phyloP scores from a whole-genome alignment of 805 yeast genomes.

The Nematodospora valgi region DNA sequence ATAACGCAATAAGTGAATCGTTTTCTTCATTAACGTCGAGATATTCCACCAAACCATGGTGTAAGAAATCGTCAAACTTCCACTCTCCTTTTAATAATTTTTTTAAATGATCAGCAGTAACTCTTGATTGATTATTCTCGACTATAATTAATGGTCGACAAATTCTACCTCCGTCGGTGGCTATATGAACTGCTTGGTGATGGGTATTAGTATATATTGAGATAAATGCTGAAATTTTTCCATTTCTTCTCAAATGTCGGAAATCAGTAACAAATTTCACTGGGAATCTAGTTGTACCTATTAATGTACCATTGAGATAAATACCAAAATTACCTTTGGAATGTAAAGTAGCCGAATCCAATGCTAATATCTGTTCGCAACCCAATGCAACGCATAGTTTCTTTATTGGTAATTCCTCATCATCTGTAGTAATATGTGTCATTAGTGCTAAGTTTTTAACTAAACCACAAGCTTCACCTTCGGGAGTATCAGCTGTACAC shows the following conservation, averaged over 20 bases:
- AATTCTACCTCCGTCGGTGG: slow-evolving; percentile 98
- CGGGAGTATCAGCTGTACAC: slow-evolving; percentile 98
- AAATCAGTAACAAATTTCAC: slow-evolving; percentile 75
- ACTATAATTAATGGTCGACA: slow-evolving; percentile 95
- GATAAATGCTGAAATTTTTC: slow-evolving; percentile 84
- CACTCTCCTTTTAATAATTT: slow-evolving; percentile 64
- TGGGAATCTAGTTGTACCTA: slow-evolving; percentile 88
- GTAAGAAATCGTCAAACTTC: slow-evolving; percentile 88
- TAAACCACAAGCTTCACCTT: slow-evolving; percentile 99
- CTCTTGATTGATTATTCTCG: slow-evolving; percentile 61
- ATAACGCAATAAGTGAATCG: slow-evolving; percentile 87
- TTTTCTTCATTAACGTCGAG: slow-evolving; percentile 97
- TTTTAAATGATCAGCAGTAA: slow-evolving; percentile 65
- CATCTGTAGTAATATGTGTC: slow-evolving; percentile 99
- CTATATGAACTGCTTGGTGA: slow-evolving; percentile 92
- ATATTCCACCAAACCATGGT: slow-evolving; percentile 86
- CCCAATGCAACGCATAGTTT: slow-evolving; percentile 79
- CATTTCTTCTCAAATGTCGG: slow-evolving; percentile 76
- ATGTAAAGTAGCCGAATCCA: slow-evolving; percentile 83
- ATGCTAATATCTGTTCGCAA: slow-evolving; percentile 77
- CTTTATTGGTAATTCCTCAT: slow-evolving; percentile 86
- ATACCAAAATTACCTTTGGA: slow-evolving; percentile 77
- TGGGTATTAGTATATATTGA: slow-evolving; percentile 88
- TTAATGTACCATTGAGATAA: slow-evolving; percentile 87
- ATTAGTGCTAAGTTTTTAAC: slow-evolving; percentile 94